Conservation (phyloP, 2,329 filamentous ascomycete species). For the Sclerotinia sclerotiorum region DNA sequence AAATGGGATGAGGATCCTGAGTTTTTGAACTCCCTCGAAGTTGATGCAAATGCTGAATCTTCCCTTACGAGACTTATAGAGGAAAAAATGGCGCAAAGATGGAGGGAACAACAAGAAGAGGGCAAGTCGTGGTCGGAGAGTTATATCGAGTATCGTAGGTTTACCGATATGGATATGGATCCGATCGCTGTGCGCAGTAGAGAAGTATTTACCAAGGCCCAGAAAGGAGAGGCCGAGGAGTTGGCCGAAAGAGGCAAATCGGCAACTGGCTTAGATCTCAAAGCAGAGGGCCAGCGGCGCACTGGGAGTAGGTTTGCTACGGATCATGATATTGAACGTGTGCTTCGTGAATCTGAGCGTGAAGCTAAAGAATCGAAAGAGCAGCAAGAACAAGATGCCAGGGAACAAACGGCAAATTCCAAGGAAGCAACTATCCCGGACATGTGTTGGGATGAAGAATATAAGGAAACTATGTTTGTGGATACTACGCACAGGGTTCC, state of each 20-base stretch:
- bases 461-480: constrained; percentile 57
- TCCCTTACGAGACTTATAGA: constrained; percentile 28
- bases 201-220: constrained; percentile 35
- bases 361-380: constrained; percentile 71
- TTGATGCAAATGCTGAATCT: constrained; percentile 27
- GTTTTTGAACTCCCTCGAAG: constrained; percentile 33
- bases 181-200: constrained; percentile 36
- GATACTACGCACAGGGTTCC: constrained; percentile 66
- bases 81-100: constrained; percentile 24
- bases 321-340: constrained; percentile 71
- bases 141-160: constrained; percentile 36
- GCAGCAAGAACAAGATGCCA: constrained; percentile 61
- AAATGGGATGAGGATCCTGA: constrained; percentile 34
- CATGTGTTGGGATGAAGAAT: constrained; percentile 66
- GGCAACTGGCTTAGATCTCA: constrained; percentile 52
- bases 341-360: constrained; percentile 68
- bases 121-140: constrained; percentile 33
- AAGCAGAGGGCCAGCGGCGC: constrained; percentile 54
- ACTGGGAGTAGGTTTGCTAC: constrained; percentile 60
- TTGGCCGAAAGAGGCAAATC: constrained; percentile 34
- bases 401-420: constrained; percentile 70
- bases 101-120: constrained; percentile 35
- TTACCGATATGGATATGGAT: constrained; percentile 38
- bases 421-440: constrained; percentile 74
- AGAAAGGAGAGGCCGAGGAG: constrained; percentile 34